Evolutionary conservation across 768 basidiomycete species (phyloP).

Genomic region (Rhodotorula toruloides): DNA sequence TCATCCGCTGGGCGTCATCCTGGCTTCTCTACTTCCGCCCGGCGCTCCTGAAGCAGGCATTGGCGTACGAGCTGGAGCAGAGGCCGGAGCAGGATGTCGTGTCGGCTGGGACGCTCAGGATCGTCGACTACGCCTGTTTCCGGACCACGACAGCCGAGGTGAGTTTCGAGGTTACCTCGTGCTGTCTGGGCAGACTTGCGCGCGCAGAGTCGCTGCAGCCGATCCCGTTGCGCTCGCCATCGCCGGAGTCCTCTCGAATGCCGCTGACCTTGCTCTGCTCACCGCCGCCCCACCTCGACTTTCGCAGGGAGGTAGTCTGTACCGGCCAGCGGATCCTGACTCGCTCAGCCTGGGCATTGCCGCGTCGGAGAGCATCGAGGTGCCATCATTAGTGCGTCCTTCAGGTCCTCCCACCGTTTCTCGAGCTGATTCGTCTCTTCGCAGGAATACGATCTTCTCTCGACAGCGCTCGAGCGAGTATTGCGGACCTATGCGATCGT

Average conservation of each 20-base stretch:
- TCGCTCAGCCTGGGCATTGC: not conserved
- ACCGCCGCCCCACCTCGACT: not conserved
- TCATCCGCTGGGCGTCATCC: not conserved
- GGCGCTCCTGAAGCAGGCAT: not conserved
- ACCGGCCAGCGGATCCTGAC: not conserved
- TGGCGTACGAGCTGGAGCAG: slow-evolving; percentile 24
- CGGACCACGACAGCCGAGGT: not conserved
- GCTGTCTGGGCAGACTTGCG: not conserved
- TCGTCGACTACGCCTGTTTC: slow-evolving; percentile 24
- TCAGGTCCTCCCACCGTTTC: not conserved
- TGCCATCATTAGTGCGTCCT: not conserved
- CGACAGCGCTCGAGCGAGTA: slow-evolving; percentile 12
- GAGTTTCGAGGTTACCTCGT: not conserved
- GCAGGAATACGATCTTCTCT: slow-evolving; percentile 26
- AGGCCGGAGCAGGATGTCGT: not conserved
- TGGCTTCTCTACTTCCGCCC: slow-evolving; percentile 18
- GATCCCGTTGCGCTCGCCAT: not conserved
- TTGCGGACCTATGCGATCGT: slow-evolving; percentile 9
- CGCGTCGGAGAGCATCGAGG: not conserved
- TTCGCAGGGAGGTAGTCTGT: not conserved
- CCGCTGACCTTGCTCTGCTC: not conserved
- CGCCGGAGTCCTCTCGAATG: too few relatives aligned
- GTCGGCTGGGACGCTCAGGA: slow-evolving; percentile 17
- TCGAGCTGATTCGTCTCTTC: accelerated
- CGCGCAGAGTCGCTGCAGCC: not conserved